These are phyloP conservation scores for Royoungia palumana DNA, from an alignment of 768 basidiomycete genomes.

Conservation along the genomic window DNA sequence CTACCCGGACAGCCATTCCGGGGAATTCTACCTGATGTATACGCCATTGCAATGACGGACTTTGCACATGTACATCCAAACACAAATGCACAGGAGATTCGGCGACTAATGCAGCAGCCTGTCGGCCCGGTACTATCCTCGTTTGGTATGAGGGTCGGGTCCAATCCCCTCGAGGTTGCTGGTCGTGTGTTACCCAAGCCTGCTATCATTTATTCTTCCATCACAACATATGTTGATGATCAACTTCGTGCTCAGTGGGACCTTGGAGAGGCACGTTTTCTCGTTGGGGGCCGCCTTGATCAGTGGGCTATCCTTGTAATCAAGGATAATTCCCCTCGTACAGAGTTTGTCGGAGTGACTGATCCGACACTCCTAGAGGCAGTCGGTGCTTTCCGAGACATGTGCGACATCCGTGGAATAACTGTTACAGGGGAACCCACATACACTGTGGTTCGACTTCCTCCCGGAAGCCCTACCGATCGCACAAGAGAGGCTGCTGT, in stretches of 20 bases:
- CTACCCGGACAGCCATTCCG: conserved; percentile 33
- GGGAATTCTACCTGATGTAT: conserved; percentile 42
- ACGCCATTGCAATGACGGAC: conserved; percentile 41
- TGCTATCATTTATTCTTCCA: conserved; percentile 34
- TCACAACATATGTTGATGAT: conserved; percentile 31
- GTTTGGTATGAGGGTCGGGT: conserved; percentile 41
- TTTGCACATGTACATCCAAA: conserved; percentile 41
- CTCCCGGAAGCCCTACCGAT: conserved; percentile 44
- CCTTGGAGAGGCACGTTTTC: conserved; percentile 48
- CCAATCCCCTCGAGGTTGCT: conserved; percentile 43
- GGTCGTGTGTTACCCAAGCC: conserved; percentile 43
- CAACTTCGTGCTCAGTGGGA: conserved; percentile 41
- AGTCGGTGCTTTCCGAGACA: conserved; percentile 50
- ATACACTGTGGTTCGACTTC: conserved; percentile 40
- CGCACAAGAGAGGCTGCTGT: conserved; percentile 48
- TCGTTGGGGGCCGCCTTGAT: conserved; percentile 47
- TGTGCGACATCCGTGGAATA: conserved; percentile 63
- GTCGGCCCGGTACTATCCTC: conserved; percentile 25
- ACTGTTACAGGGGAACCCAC: conserved; percentile 38
- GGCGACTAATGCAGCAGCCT: conserved; percentile 34
- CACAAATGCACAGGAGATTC: conserved; percentile 37
- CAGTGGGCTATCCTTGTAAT: conserved; percentile 69
- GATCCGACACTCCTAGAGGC: conserved; percentile 48
- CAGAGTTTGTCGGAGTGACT: conserved; percentile 41
- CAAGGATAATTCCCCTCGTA: conserved; percentile 43